A percentile compares a stretch with the other conserved stretches of the same genome.
Evolutionary conservation across 352 stramenopile species (phyloP).

Genomic region (Phytopythium vexans): DNA sequence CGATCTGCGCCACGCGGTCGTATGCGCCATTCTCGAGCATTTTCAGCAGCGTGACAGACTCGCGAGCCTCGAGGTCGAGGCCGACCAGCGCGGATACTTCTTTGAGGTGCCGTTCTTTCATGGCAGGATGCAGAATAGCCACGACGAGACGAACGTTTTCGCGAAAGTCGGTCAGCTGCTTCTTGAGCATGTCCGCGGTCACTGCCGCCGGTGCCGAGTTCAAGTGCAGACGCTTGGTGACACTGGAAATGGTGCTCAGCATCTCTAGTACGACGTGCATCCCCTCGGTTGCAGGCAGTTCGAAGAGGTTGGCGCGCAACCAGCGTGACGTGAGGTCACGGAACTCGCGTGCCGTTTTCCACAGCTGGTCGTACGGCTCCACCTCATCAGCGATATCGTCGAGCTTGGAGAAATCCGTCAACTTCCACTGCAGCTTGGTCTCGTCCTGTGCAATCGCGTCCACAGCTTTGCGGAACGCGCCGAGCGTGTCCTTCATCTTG

Average conservation of each 20-base stretch:
- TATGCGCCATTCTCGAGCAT: conserved; percentile 66
- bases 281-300: conserved; percentile 55
- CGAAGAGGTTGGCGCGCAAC: conserved; percentile 65
- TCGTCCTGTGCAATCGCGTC: conserved; percentile 61
- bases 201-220: conserved; percentile 56
- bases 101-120: conserved; percentile 65
- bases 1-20: conserved; percentile 41
- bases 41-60: conserved; percentile 66
- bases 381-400: conserved; percentile 75
- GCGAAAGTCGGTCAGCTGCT: conserved; percentile 76
- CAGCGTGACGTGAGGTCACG: conserved; percentile 65
- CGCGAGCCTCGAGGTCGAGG: conserved; percentile 43
- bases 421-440: conserved; percentile 61
- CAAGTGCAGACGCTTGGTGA: conserved; percentile 52
- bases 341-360: conserved; percentile 68
- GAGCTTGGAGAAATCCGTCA: conserved; percentile 65
- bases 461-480: conserved; percentile 51
- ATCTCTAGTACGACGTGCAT: conserved; percentile 49
- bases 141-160: conserved; percentile 62
- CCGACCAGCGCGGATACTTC: conserved; percentile 47
- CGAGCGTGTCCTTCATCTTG: conserved; percentile 70
- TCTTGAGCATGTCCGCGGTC: conserved; percentile 70
- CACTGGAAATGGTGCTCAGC: conserved; percentile 42
- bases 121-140: conserved; percentile 59
- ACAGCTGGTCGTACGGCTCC: conserved; percentile 74